These are phyloP conservation scores for Ambrosiella xylebori DNA, from an alignment of 2,329 filamentous ascomycete species.

Conservation along the genomic window DNA sequence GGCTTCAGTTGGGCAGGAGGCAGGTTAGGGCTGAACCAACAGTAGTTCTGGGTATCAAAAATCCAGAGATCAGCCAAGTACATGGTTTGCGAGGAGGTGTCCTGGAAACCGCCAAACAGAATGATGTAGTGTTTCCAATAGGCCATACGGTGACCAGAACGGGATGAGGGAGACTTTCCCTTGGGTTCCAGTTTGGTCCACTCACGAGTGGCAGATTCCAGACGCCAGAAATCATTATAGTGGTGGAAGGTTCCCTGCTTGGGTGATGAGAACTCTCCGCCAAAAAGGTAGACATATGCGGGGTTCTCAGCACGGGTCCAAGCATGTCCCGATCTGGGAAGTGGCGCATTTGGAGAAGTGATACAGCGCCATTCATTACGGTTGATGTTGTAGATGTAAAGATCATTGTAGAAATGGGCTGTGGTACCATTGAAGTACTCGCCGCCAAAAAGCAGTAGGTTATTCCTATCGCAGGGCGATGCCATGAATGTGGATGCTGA, in stretches of 20 bases:
- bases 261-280: conserved; percentile 88
- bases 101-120: conserved; percentile 91
- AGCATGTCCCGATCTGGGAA: conserved; percentile 83
- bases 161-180: conserved; percentile 63
- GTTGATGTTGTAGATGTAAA: conserved; percentile 58
- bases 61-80: conserved; percentile 91
- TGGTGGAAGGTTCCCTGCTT: conserved; percentile 98
- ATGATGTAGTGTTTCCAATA: conserved; percentile 95
- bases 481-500: conserved; percentile 69
- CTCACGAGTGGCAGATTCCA: conserved; percentile 70
- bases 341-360: conserved; percentile 76
- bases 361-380: conserved; percentile 81
- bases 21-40: conserved; percentile 63
- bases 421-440: conserved; percentile 90
- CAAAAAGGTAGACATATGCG: conserved; percentile 77
- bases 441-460: conserved; percentile 80
- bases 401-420: conserved; percentile 53
- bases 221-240: conserved; percentile 95
- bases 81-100: conserved; percentile 85
- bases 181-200: conserved; percentile 76
- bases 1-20: conserved; percentile 71
- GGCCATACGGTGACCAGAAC: conserved; percentile 90
- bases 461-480: conserved; percentile 70
- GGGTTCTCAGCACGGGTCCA: conserved; percentile 82
- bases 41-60: conserved; percentile 76